These are phyloP conservation scores for Calvatia gigantea DNA, from an alignment of 768 basidiomycete species.

Conservation along the genomic window DNA sequence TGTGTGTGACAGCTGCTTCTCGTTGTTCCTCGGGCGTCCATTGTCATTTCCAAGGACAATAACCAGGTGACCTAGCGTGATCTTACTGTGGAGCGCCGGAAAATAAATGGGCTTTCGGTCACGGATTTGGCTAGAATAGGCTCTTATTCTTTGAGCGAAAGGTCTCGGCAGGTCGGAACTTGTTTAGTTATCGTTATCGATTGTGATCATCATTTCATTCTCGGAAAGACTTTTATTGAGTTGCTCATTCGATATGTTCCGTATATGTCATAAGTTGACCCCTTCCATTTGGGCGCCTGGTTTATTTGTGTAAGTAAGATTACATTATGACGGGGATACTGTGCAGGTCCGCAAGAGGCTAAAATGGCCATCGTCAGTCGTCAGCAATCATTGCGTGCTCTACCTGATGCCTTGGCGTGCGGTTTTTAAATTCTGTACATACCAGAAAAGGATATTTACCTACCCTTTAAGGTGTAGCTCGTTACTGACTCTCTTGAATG, in stretches of 20 bases:
- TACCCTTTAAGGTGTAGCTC: conserved; percentile 7
- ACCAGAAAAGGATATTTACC: conserved; percentile 8
- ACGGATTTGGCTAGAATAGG: neutral
- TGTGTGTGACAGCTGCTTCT: conserved; percentile 3
- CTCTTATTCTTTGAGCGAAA: neutral
- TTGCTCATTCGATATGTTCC: conserved; percentile 3
- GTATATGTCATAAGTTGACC: no score
- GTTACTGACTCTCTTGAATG: no score
- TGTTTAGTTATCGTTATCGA: conserved; percentile 9
- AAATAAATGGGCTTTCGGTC: neutral
- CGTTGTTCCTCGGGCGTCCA: neutral
- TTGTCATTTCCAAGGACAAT: conserved; percentile 1
- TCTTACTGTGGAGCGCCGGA: conserved; percentile 3
- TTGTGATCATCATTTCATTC: conserved; percentile 1
- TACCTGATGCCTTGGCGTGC: neutral
- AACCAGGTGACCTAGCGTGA: conserved; percentile 7
- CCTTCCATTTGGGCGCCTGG: conserved; percentile 5
- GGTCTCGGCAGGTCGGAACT: neutral
- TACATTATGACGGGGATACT: neutral
- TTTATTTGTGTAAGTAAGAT: neutral
- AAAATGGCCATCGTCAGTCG: neutral
- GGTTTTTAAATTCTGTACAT: neutral
- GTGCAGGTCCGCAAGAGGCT: neutral
- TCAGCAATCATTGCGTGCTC: neutral
- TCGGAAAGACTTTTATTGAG: neutral